Base-by-base conservation (phyloP, 345 rosid species). In the Cardamine occulta region DNA sequence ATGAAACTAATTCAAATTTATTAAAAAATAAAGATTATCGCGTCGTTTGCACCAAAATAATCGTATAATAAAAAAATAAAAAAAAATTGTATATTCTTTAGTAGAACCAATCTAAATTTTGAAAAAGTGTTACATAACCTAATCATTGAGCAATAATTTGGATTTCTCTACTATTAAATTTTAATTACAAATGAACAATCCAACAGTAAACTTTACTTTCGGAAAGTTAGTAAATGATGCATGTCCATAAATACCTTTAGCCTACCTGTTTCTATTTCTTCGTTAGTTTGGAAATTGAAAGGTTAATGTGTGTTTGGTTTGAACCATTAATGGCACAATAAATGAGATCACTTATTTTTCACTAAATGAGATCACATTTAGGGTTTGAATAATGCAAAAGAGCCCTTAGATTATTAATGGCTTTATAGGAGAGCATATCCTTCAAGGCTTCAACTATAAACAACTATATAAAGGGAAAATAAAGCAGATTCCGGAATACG, bases 251-350 rank as follows among this genome's bases (percentile, higher is more conserved):
- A 34, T 34, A 24, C 3, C 2, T 29, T 1, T 42, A 55, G 47
- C 55, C 59, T 44, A 65, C n/a, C 58, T 65, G 49, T 74, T 74
- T 74, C 32, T 65, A 48, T 31, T 44, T 52, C 13, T 8, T 37
- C 26, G 53, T 58, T 75, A 21, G 74, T 68, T 75, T 75, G 68
- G 74, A 52, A 12, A 75, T 9, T 29, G 69, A 60, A 40, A 59
- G 26, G 63, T 39, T 59, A 48, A 53, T 47, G 8, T 73, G 32
- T 59, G 79, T 75, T 68, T 70, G 75, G 75, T 42, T 53, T 53
- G 70, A 55, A 63, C 11, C 47, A 69, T 69, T 69, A 32, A 54
- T 63, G 80, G 37, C 49, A 54, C 66, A 76, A 51, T 76, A 76
- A 76, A 70, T 76, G 80, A 44, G 48, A 67, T 67, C 68, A 40